Percentiles rank a stretch among this genome's conserved stretches.
These are phyloP conservation scores for Dichotomocladium elegans DNA, from an alignment of 371 early-diverging fungal species.

Conservation along the genomic window DNA sequence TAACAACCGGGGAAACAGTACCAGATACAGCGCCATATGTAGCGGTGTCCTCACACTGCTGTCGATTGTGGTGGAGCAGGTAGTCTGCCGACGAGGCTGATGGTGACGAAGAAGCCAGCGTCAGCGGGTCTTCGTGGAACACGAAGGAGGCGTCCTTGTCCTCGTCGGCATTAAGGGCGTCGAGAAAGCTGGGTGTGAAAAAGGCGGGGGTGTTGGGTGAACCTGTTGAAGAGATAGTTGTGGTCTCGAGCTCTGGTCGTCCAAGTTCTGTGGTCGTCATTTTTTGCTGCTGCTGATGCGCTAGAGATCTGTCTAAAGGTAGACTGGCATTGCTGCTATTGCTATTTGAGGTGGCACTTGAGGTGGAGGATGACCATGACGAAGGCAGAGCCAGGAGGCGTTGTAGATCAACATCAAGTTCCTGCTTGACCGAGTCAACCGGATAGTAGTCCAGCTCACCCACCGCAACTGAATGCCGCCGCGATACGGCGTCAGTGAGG, in stretches of 20 bases:
- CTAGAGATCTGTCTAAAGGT: not conserved
- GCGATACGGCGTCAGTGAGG: slow-evolving; percentile 7
- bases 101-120: slow-evolving; percentile 2
- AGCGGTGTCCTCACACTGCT: not conserved
- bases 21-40: not conserved
- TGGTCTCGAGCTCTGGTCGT: slow-evolving; percentile 27
- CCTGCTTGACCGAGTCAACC: slow-evolving; percentile 11
- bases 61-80: slow-evolving; percentile 8
- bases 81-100: slow-evolving; percentile 1
- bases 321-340: not conserved
- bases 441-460: slow-evolving; percentile 23
- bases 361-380: slow-evolving; percentile 12
- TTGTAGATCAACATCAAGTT: slow-evolving; percentile 17
- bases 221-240: slow-evolving; percentile 11
- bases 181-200: slow-evolving; percentile 61
- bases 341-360: too few relatives aligned
- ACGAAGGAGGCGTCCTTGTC: slow-evolving; percentile 2
- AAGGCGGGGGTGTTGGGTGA: slow-evolving; percentile 55
- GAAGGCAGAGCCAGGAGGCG: slow-evolving; percentile 16
- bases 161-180: slow-evolving; percentile 42
- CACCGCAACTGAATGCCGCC: slow-evolving; percentile 30
- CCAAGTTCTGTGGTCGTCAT: too few relatives aligned
- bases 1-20: not conserved
- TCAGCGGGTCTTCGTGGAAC: not conserved
- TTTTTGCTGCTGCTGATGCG: slow-evolving; percentile 20